These are phyloP conservation scores for Naumovozyma castellii DNA, from an alignment of 805 yeast genomes.

Conservation along the genomic window DNA sequence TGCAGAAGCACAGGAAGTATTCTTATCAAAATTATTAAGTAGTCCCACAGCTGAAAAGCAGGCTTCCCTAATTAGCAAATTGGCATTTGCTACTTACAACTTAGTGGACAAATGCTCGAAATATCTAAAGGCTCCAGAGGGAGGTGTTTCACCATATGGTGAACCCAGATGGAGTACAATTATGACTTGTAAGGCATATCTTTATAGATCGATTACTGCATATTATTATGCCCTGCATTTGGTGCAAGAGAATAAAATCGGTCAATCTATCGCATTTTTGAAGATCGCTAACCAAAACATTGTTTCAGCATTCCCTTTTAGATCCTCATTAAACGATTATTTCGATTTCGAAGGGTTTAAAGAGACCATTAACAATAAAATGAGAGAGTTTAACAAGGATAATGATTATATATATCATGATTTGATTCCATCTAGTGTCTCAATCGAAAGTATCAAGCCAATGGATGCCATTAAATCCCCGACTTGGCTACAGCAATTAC, in stretches of 20 bases:
- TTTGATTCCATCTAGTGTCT: constrained; percentile 46
- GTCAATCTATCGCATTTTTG: constrained; percentile 65
- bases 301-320: constrained; percentile 22
- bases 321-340: constrained; percentile 28
- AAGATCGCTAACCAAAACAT: constrained; percentile 40
- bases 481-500: constrained; percentile 55
- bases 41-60: constrained; percentile 37
- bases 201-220: constrained; percentile 50
- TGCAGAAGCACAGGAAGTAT: constrained; percentile 86
- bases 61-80: constrained; percentile 63
- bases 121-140: constrained; percentile 34
- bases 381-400: constrained; percentile 52
- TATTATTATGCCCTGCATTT: constrained; percentile 49
- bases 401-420: constrained; percentile 88
- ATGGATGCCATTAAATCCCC: constrained; percentile 59
- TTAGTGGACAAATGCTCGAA: constrained; percentile 46
- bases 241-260: constrained; percentile 51
- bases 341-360: constrained; percentile 29
- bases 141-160: constrained; percentile 29
- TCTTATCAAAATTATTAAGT: constrained; percentile 49
- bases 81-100: constrained; percentile 53
- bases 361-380: constrained; percentile 30
- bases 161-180: constrained; percentile 42
- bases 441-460: constrained; percentile 30
- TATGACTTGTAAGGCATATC: constrained; percentile 42